phyloP scores from a whole-genome alignment of 352 stramenopile genomes.

The Phytophthora fragariae region DNA sequence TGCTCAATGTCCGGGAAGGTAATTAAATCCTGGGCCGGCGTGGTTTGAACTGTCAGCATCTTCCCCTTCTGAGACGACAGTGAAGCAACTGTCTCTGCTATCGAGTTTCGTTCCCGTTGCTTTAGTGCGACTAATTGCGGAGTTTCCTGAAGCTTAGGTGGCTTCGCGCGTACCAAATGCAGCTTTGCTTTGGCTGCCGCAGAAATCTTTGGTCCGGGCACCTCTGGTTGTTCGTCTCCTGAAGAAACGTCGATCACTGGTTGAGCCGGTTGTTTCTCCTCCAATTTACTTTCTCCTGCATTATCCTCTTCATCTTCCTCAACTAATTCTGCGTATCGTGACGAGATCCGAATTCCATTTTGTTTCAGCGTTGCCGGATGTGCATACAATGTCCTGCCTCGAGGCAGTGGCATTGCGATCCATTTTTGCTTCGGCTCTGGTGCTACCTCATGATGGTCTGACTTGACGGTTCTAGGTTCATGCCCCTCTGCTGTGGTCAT shows the following conservation, averaged over 20 bases:
- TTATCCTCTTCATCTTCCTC: too few relatives aligned
- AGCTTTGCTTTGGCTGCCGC: not conserved
- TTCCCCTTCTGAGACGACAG: too few relatives aligned
- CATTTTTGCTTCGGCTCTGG: not conserved
- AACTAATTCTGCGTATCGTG: not conserved
- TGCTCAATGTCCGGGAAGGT: not conserved
- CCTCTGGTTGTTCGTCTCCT: not conserved
- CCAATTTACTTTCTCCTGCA: too few relatives aligned
- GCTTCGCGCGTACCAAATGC: not conserved
- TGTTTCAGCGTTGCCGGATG: not conserved
- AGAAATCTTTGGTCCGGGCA: too few relatives aligned
- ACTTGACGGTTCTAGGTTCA: too few relatives aligned
- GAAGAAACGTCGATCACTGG: not conserved
- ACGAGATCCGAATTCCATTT: not conserved
- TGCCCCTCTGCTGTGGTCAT: too few relatives aligned
- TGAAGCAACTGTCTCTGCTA: too few relatives aligned
- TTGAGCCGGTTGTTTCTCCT: not conserved
- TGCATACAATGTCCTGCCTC: too few relatives aligned
- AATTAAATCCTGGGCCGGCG: too few relatives aligned
- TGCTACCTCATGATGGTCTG: not conserved
- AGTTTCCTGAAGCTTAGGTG: not conserved
- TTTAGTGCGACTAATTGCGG: conserved; percentile 3
- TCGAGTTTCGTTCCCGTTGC: not conserved
- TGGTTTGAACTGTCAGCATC: not conserved
- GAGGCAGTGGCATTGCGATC: not conserved